A percentile compares a stretch with the other conserved stretches of the same genome.
Evolutionary conservation across 2,329 filamentous ascomycete species (phyloP).

Genomic region (Talaromyces funiculosus): DNA sequence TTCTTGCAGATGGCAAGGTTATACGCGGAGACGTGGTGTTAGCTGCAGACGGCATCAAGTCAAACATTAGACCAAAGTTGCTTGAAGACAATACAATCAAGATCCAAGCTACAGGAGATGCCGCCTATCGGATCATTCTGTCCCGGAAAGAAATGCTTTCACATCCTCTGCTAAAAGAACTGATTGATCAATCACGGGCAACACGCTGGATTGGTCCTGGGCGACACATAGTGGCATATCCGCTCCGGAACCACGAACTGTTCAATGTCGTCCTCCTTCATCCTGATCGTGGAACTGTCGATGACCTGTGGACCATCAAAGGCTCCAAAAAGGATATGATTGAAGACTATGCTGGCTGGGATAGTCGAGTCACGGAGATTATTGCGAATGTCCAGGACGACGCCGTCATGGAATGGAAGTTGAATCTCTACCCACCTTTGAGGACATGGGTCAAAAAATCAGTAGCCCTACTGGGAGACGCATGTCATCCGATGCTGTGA

Average conservation of each 20-base stretch:
- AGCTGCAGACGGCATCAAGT: constrained; percentile 53
- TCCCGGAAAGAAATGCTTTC: constrained; percentile 59
- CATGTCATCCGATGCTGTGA: constrained; percentile 43
- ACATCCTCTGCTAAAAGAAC: constrained; percentile 61
- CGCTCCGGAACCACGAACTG: constrained; percentile 60
- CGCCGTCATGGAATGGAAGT: constrained; percentile 36
- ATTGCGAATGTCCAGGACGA: constrained; percentile 55
- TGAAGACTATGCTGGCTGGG: constrained; percentile 57
- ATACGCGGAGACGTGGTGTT: constrained; percentile 45
- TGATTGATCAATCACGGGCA: constrained; percentile 62
- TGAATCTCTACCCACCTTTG: constrained; percentile 30
- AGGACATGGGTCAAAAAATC: constrained; percentile 30
- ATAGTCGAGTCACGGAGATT: constrained; percentile 54
- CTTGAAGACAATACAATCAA: constrained; percentile 25
- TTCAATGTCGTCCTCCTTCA: constrained; percentile 62
- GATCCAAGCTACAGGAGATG: constrained; percentile 56
- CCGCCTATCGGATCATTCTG: constrained; percentile 74
- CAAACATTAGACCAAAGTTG: constrained; percentile 38
- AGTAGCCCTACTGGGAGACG: constrained; percentile 39
- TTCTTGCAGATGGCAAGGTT: constrained; percentile 22
- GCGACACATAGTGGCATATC: constrained; percentile 73
- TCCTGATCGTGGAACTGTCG: constrained; percentile 56
- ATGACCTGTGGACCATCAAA: constrained; percentile 59
- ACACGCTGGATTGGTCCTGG: constrained; percentile 71
- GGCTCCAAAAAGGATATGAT: constrained; percentile 58